phyloP scores from a whole-genome alignment of 2,329 filamentous ascomycete species.

The Plectosphaerella plurivora region DNA sequence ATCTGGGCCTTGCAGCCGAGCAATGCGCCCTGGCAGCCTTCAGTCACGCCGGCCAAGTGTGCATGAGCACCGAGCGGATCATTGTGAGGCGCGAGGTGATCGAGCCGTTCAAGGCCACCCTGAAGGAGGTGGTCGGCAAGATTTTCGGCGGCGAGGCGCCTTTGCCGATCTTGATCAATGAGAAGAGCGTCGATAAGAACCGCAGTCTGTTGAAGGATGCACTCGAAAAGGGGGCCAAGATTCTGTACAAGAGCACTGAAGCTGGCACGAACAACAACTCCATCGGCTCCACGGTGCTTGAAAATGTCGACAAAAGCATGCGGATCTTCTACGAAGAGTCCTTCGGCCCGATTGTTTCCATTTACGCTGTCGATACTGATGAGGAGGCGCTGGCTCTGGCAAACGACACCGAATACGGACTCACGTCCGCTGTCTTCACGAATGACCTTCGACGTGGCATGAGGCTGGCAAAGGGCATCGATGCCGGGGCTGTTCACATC shows the following conservation, averaged over 20 bases:
- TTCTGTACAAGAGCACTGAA: conserved; percentile 29
- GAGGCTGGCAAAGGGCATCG: conserved; percentile 50
- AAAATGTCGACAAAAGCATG: conserved; percentile 53
- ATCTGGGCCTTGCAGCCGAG: conserved; percentile 65
- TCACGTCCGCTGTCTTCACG: conserved; percentile 66
- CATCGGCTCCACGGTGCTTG: conserved; percentile 60
- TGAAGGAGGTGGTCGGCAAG: conserved; percentile 33
- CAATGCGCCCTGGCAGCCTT: conserved; percentile 68
- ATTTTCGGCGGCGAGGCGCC: conserved; percentile 58
- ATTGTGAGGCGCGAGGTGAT: conserved; percentile 47
- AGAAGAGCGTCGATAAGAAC: conserved; percentile 58
- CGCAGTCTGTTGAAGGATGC: conserved; percentile 57
- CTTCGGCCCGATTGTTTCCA: conserved; percentile 65
- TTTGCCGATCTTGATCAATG: conserved; percentile 67
- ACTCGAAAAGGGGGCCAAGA: conserved; percentile 54
- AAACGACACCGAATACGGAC: conserved; percentile 74
- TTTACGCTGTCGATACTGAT: conserved; percentile 60
- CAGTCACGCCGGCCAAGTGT: conserved; percentile 73
- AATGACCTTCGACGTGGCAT: conserved; percentile 53
- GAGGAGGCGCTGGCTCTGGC: conserved; percentile 69
- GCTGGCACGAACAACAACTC: conserved; percentile 23
- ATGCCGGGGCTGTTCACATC: conserved; percentile 61
- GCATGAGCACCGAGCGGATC: conserved; percentile 80
- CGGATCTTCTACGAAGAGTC: conserved; percentile 66
- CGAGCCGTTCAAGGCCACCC: conserved; percentile 38